Base-by-base conservation (phyloP, 2,329 filamentous ascomycete genomes). In the Ustulina deusta region DNA sequence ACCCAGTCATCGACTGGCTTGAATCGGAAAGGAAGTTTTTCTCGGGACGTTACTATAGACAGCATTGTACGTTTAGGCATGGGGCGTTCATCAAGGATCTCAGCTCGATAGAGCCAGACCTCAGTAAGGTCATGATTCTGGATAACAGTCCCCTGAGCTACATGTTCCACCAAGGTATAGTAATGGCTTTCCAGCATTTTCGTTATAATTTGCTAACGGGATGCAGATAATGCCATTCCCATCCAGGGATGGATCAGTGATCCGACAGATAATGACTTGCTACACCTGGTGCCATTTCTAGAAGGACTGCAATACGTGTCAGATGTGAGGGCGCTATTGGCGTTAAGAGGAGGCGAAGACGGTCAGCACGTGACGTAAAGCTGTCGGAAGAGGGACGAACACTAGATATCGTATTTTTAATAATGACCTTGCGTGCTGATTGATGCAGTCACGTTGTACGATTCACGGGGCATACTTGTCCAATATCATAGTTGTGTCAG, bases 161-260 rank as follows among this genome's bases (percentile, higher is more conserved):
- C 82, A 93, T 97, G 82, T 98, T 98, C 82, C 95, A 98, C 78
- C 94, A 97, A 90, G 95, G 96, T 96, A 83, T 46, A 66, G 51
- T 78, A 87, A 64, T 57, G 57, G 57, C 42, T 46, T 46, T 52
- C 46, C 42, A 3, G 25, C 44, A n/a, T 20, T 36, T 15, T 55
- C 11, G 46, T 25, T 22, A 63, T 44, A 29, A 38, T 71, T 76
- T 71, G 75, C 68, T 63, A 55, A 55, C 15, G n/a, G 17, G 6
- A 60, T 66, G 61, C 76, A 99, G 96, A 99, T 80, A 99, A 99
- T 82, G 96, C 96, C 58, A 97, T 99, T 76, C 96, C 96, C 2
- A 98, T 99, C 78, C 95, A 98, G 83, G 96, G 96, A 77, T 99
- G 96, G 96, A 98, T 99, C 82, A 97, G 91, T 80, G 96, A 99